These are phyloP conservation scores for Lindgomyces ingoldianus DNA, from an alignment of 495 filamentous ascomycete genomes.

Conservation along the genomic window DNA sequence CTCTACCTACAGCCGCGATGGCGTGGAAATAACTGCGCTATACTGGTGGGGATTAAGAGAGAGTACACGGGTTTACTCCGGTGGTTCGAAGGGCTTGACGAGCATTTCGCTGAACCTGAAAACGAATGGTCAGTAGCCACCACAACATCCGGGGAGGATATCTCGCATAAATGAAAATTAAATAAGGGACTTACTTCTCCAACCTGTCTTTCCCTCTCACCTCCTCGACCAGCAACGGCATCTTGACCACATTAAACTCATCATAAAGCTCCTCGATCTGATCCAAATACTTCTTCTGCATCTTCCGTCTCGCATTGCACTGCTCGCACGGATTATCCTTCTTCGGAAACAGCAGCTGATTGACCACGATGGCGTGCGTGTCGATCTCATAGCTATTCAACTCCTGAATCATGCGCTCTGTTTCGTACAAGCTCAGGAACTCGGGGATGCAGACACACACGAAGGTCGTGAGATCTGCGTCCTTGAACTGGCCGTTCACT, in stretches of 20 bases:
- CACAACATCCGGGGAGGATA: no score
- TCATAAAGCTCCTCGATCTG: conserved; percentile 99
- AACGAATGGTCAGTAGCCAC: no score
- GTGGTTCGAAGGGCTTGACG: conserved; percentile 78
- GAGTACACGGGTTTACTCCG: conserved; percentile 51
- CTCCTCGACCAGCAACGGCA: conserved; percentile 93
- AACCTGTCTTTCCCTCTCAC: conserved; percentile 92
- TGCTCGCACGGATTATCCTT: conserved; percentile 86
- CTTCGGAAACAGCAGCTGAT: conserved; percentile 93
- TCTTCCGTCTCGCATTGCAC: conserved; percentile 90
- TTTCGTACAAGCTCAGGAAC: conserved; percentile 96
- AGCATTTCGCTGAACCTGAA: conserved; percentile 87
- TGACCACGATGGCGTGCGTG: conserved; percentile 96
- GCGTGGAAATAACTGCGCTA: neutral
- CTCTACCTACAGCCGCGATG: neutral
- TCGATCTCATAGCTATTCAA: conserved; percentile 91
- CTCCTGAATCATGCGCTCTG: conserved; percentile 99
- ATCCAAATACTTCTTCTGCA: conserved; percentile 99
- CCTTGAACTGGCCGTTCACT: conserved; percentile 97
- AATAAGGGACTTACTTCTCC: conserved; percentile 60
- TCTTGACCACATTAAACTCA: conserved; percentile 98
- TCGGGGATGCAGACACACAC: conserved; percentile 98
- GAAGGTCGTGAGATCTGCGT: conserved; percentile 93
- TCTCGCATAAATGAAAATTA: no score
- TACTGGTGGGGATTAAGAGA: no score